Percentiles rank a stretch among this genome's conserved stretches.
phyloP scores from a whole-genome alignment of 31 red algal genomes.

The Endocladia muricata region DNA sequence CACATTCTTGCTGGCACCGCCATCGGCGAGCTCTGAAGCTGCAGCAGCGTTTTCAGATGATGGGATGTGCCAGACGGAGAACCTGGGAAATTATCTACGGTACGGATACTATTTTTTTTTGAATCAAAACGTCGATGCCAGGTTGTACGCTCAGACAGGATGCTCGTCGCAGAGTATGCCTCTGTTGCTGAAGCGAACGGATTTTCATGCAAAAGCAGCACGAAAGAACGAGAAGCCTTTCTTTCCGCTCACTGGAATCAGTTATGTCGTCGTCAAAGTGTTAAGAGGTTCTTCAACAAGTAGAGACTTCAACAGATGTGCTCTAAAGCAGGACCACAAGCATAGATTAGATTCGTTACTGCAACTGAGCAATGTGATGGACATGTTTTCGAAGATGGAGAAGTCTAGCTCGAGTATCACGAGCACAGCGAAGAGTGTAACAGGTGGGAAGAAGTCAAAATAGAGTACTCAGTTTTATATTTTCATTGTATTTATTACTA shows the following conservation, averaged over 20 bases:
- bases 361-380: too few species aligned
- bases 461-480: too few species aligned
- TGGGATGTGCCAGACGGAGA: background rate
- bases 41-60: background rate
- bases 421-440: too few species aligned
- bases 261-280: constrained; percentile 46
- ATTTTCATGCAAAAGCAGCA: background rate
- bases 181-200: constrained; percentile 22
- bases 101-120: constrained; percentile 70
- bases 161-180: constrained; percentile 39
- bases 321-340: too few species aligned
- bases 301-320: too few species aligned
- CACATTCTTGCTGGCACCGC: constrained; percentile 13
- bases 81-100: constrained; percentile 34
- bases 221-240: constrained; percentile 29
- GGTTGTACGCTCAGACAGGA: constrained; percentile 51
- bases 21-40: background rate
- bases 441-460: too few species aligned
- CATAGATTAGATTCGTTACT: too few species aligned
- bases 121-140: constrained; percentile 33
- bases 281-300: constrained; percentile 32
- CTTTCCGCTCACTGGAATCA: constrained; percentile 46
- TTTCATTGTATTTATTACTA: too few species aligned
- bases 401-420: too few species aligned
- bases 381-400: too few species aligned